Evolutionary conservation across 2,329 filamentous ascomycete species (phyloP).

Genomic region (Leptographium radiaticola): DNA sequence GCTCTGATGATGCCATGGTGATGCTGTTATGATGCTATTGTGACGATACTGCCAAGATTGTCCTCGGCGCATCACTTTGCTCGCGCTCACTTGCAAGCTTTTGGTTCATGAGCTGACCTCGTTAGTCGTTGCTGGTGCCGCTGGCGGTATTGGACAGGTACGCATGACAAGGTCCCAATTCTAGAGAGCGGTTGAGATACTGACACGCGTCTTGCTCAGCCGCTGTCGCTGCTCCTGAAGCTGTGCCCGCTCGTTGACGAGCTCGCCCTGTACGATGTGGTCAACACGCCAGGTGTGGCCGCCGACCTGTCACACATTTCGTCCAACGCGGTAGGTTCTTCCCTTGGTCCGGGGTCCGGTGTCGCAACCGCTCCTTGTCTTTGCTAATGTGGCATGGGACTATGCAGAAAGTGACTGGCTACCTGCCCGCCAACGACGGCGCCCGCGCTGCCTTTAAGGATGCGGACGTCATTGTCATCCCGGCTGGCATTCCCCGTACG

Average conservation of each 20-base stretch:
- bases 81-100: background rate
- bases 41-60: background rate
- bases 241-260: conserved; percentile 76
- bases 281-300: conserved; percentile 94
- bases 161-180: conserved; percentile 12
- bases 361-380: no score
- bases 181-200: background rate
- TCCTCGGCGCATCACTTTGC: background rate
- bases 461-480: conserved; percentile 93
- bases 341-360: background rate
- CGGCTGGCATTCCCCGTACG: conserved; percentile 93
- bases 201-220: conserved; percentile 36
- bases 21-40: background rate
- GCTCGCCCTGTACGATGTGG: conserved; percentile 96
- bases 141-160: conserved; percentile 98
- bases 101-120: background rate
- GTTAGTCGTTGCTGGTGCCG: conserved; percentile 77
- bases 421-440: conserved; percentile 74
- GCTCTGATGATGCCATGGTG: background rate
- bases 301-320: conserved; percentile 97
- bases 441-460: conserved; percentile 81
- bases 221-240: conserved; percentile 93
- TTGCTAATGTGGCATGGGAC: background rate
- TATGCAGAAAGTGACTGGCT: conserved; percentile 70
- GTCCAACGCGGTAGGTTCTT: conserved; percentile 55